These are phyloP conservation scores for Gamarada debralockiae DNA, from an alignment of 495 filamentous ascomycete genomes.

Conservation along the genomic window DNA sequence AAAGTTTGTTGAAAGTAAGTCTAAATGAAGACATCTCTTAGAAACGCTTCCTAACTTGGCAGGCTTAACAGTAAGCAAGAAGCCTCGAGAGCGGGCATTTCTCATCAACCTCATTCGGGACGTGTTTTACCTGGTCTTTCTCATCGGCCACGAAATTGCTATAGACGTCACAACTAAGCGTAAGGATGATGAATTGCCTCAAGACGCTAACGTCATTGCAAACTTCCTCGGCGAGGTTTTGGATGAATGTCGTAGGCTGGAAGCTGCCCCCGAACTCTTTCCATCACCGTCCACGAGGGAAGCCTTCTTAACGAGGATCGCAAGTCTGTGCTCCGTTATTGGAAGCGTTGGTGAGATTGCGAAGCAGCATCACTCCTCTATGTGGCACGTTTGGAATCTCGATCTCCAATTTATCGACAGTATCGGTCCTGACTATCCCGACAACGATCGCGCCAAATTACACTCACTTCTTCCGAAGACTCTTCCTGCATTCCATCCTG, in stretches of 20 bases:
- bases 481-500: not conserved
- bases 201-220: not conserved
- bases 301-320: not conserved
- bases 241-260: not conserved
- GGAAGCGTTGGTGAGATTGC: too few species aligned
- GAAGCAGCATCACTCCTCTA: too few species aligned
- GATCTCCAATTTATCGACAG: too few species aligned
- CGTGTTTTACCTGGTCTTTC: not conserved
- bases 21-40: too few species aligned
- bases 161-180: not conserved
- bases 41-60: too few species aligned
- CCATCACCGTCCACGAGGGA: not conserved
- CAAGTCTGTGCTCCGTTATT: too few species aligned
- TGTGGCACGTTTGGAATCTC: not conserved
- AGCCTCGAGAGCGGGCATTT: not conserved
- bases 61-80: too few species aligned
- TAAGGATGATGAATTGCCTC: not conserved
- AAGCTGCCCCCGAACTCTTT: not conserved
- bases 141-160: not conserved
- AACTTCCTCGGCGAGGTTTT: not conserved
- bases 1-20: too few species aligned
- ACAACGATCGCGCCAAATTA: not conserved
- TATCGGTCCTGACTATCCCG: not conserved
- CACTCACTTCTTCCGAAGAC: too few species aligned
- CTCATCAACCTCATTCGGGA: not conserved